phyloP scores from a whole-genome alignment of 148 eudicot species.

The Rhododendron henanense region DNA sequence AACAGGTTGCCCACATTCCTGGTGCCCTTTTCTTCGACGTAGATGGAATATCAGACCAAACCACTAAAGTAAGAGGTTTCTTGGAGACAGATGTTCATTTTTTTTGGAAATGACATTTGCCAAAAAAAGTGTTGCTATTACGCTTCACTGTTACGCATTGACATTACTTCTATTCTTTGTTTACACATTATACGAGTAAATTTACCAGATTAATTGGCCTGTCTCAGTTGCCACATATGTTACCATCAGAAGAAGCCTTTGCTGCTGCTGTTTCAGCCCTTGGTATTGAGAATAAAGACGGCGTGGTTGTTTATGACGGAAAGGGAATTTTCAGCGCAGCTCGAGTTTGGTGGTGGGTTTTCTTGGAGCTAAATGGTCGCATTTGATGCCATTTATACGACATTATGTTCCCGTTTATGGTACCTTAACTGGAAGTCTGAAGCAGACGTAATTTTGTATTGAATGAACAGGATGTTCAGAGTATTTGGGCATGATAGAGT shows the following conservation, averaged over 20 bases:
- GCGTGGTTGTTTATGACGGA: constrained; percentile 91
- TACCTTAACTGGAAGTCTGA: constrained; percentile 10
- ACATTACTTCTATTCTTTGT: not conserved
- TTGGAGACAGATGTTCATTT: not conserved
- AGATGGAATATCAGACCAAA: constrained; percentile 80
- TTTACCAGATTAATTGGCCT: constrained; percentile 10
- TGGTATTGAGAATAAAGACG: constrained; percentile 88
- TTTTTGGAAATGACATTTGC: not conserved
- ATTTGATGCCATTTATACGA: not conserved
- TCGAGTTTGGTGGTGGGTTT: constrained; percentile 97
- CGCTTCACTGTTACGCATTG: not conserved
- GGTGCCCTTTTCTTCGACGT: constrained; percentile 95
- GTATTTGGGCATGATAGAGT: constrained; percentile 94
- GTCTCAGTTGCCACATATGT: constrained; percentile 94
- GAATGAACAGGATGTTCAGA: constrained; percentile 82
- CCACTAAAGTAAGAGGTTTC: constrained; percentile 66
- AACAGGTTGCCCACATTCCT: constrained; percentile 93
- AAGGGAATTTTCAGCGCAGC: constrained; percentile 97
- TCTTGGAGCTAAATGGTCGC: not conserved
- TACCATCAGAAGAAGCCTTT: constrained; percentile 97
- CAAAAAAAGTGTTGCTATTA: not conserved
- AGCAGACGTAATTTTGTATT: constrained; percentile 5
- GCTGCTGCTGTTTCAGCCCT: constrained; percentile 99
- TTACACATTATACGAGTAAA: not conserved
- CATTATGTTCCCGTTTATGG: constrained; percentile 6